Evolutionary conservation across 2,329 filamentous ascomycete genomes (phyloP), one percentile per base, ranked within the genome.

Genomic region (Coleophoma crateriformis): DNA sequence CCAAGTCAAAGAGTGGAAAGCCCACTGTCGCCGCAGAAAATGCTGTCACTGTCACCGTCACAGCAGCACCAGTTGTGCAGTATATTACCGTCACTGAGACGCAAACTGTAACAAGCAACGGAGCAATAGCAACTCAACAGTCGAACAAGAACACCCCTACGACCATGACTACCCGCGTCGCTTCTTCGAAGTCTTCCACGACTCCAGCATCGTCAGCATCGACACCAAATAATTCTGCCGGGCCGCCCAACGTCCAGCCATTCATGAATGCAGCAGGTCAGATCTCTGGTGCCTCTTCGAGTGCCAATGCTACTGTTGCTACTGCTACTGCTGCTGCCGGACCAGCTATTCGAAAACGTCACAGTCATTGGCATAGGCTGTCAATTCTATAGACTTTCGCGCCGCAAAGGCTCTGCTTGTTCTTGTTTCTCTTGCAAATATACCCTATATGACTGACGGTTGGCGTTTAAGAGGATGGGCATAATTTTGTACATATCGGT

Each of bases 21-120:
- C 43, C 47, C 39, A 47, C 22, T 43, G 40, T 51, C 33, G 15
- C 39, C 44, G 42, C 47, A 10, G 19, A 44, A 32, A 39, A 19
- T 5, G 42, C 49, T n/a, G 52, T 62, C 58, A 7, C 71, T 19
- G 64, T 70, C 33, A 72, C 71, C 2, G 70, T 73, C 38, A 75
- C 71, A 1, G 65, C 70, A 42, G 56, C 53, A 60, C 62, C 64
- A 7, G 63, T 70, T 2, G 65, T 46, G 10, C 49, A 42, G n/a
- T 42, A 49, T 15, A 56, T 62, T 45, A 43, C 59, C 17, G 42
- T 60, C 20, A 45, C 60, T 27, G 55, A 58, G 13, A 56, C 41
- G 3, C 1, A 13, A 15, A 27, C 17, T 27, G 27, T 27, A 10
- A 27, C 27, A 27, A 27, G 8, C 27, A 27, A 27, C 5, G 27